Evolutionary conservation across 2,329 filamentous ascomycete genomes (phyloP), one percentile per base, ranked within the genome.

Genomic region (Verticillium longisporum): DNA sequence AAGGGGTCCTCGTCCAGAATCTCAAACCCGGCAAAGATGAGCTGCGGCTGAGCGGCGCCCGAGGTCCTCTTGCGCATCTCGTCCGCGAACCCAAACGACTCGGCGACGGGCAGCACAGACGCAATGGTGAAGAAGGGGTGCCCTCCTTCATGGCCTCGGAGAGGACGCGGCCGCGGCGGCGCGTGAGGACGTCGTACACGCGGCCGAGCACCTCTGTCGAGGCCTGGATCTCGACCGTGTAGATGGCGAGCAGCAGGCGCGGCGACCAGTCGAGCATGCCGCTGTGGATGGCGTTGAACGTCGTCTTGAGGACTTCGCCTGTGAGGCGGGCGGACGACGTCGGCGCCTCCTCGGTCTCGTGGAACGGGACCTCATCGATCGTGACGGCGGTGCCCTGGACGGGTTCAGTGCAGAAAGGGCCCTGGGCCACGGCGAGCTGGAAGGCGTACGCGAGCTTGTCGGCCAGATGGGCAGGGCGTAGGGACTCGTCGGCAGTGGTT

Each of bases 171-270:
- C 95, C 95, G 37, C 93, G 88, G 5, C 95, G 90, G 1, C 94
- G 89, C 36, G 94, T 97, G n/a, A 99, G 87, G n/a, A 98, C 94
- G 67, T 91, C 91, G 80, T 99, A 99, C 37, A 98, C 95, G 34
- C 92, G 88, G 26, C 95, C 95, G 5, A 99, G 86, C 53, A 98
- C 95, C 75, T 98, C 95, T 69, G 93, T 94, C 26, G 91, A 93
- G 34, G 94, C 92, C 82, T 98, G 95, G 69, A 99, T 98, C 73
- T 98, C 95, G 73, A 94, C 97, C 60, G 87, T 92, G 79, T 99
- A 99, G 92, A 98, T 98, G 58, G 95, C 95, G 55, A 99, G 86
- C 78, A 98, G 86, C 67, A 99, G 85, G n/a, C 95, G 88, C 0
- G 95, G 91, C 45, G 89, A 94, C 95, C 95, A 99, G 79, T 98